phyloP scores from a whole-genome alignment of 2,329 filamentous ascomycete species.

The Aphanoascus verrucosus region DNA sequence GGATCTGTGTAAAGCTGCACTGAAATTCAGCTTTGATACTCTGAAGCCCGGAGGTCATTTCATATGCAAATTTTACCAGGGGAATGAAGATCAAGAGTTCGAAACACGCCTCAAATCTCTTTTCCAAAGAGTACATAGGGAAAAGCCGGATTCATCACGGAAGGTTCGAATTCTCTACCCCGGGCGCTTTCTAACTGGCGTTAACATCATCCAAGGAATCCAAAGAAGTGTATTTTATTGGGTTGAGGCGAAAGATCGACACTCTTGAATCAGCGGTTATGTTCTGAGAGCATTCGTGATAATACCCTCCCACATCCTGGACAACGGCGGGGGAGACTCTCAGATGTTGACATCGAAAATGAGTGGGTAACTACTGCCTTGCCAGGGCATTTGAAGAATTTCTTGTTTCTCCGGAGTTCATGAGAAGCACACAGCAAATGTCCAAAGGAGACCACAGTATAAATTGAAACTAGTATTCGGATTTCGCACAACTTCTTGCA shows the following conservation, averaged over 20 bases:
- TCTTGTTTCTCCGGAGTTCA: too few species aligned
- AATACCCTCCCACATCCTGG: not conserved
- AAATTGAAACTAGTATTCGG: too few species aligned
- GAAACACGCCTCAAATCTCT: conserved; percentile 63
- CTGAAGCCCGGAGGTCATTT: conserved; percentile 77
- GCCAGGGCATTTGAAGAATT: too few species aligned
- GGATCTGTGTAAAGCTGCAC: conserved; percentile 81
- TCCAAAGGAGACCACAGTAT: too few species aligned
- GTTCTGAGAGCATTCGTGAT: not conserved
- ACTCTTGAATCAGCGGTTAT: conserved; percentile 40
- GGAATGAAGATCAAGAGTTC: conserved; percentile 68
- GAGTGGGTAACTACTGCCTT: too few species aligned
- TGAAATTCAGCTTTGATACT: conserved; percentile 76
- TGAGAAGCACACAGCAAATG: too few species aligned
- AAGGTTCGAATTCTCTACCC: conserved; percentile 46
- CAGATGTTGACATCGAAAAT: not conserved
- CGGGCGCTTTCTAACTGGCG: conserved; percentile 4
- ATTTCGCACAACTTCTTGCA: too few species aligned
- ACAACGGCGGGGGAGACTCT: not conserved
- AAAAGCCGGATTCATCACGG: conserved; percentile 86
- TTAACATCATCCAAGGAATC: conserved; percentile 50
- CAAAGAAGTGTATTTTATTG: conserved; percentile 79
- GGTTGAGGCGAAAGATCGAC: conserved; percentile 54
- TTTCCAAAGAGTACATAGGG: conserved; percentile 69
- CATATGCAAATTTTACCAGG: conserved; percentile 96